phyloP scores from a whole-genome alignment of 1,284 basidiomycete species.

The Ceratobasidium sp. region DNA sequence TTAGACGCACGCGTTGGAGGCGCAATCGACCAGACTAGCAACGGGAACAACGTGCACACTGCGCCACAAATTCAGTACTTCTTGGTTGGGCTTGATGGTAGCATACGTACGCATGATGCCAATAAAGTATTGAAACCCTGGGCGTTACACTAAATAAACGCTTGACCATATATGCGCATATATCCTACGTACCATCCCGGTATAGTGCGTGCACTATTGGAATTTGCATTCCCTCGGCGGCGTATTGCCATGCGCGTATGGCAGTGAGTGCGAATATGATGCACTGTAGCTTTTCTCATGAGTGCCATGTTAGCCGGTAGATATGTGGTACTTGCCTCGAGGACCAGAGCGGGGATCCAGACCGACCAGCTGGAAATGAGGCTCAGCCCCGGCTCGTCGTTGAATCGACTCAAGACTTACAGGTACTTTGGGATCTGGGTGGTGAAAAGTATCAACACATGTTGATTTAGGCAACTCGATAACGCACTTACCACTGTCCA shows the following conservation, averaged over 20 bases:
- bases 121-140: constrained; percentile 42
- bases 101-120: constrained; percentile 22
- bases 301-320: not conserved
- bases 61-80: not conserved
- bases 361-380: constrained; percentile 16
- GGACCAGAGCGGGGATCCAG: constrained; percentile 37
- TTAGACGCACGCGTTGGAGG: constrained; percentile 28
- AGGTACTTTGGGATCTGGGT: constrained; percentile 10
- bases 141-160: not conserved
- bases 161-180: not conserved
- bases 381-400: not conserved
- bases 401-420: not conserved
- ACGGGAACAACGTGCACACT: constrained; percentile 34
- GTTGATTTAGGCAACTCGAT: not conserved
- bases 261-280: constrained; percentile 32
- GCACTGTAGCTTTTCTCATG: not conserved
- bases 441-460: not conserved
- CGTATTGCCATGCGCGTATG: constrained; percentile 24
- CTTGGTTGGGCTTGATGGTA: not conserved
- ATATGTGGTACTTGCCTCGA: constrained; percentile 15
- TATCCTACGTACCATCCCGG: constrained; percentile 28
- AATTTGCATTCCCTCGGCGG: not conserved
- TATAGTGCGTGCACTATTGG: constrained; percentile 20
- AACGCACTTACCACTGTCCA: constrained; percentile 19
- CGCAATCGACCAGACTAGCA: constrained; percentile 31